phyloP scores from a whole-genome alignment of 2,329 filamentous ascomycete genomes.

The Aspergillus fijiensis region DNA sequence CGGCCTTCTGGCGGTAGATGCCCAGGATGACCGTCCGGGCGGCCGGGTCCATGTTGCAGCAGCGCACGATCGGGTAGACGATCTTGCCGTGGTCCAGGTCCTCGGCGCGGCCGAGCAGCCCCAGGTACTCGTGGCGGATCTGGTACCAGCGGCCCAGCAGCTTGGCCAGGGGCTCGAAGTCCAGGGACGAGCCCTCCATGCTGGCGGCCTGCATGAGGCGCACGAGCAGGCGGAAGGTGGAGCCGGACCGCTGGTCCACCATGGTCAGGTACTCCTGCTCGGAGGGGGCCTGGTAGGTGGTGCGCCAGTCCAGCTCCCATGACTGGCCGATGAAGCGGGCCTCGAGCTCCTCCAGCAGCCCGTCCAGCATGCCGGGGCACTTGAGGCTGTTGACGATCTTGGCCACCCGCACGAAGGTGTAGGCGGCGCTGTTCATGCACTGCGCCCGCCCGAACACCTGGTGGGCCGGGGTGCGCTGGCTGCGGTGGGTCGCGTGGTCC shows the following conservation, averaged over 20 bases:
- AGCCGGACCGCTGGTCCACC: slow-evolving; percentile 27
- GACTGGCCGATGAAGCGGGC: slow-evolving; percentile 20
- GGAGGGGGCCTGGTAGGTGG: slow-evolving; percentile 20
- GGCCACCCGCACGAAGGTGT: slow-evolving; percentile 28
- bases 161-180: slow-evolving; percentile 15
- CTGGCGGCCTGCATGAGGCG: slow-evolving; percentile 20
- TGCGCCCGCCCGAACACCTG: slow-evolving; percentile 38
- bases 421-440: slow-evolving; percentile 40
- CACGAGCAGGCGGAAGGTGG: slow-evolving; percentile 22
- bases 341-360: slow-evolving; percentile 24
- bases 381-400: slow-evolving; percentile 16
- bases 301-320: slow-evolving; percentile 22
- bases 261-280: slow-evolving; percentile 27
- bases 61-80: slow-evolving; percentile 34
- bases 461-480: slow-evolving; percentile 39
- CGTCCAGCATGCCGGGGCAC: slow-evolving; percentile 18
- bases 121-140: slow-evolving; percentile 28
- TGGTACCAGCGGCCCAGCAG: slow-evolving; percentile 26
- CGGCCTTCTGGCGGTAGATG: slow-evolving; percentile 15
- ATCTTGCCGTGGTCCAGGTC: slow-evolving; percentile 45
- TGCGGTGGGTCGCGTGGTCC: slow-evolving; percentile 36
- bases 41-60: slow-evolving; percentile 8
- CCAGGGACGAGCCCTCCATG: slow-evolving; percentile 11
- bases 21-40: slow-evolving; percentile 11
- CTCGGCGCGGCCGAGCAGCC: slow-evolving; percentile 28